These are phyloP conservation scores for Boletus rubescentipes DNA, from an alignment of 768 basidiomycete species.

Conservation along the genomic window DNA sequence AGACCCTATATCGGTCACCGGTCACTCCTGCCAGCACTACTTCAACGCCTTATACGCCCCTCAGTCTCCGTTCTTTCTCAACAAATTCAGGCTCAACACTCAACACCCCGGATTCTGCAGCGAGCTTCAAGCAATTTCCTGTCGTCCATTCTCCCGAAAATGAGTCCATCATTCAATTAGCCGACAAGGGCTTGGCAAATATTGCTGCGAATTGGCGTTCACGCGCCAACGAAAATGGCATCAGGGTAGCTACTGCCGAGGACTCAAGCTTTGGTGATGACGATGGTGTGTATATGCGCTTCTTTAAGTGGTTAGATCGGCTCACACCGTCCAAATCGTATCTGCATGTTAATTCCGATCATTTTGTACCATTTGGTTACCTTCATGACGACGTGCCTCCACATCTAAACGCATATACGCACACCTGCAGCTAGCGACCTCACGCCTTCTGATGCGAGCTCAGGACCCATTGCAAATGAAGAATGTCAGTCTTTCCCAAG, in stretches of 20 bases:
- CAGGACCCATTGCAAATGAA: conserved; percentile 46
- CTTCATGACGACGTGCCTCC: background rate
- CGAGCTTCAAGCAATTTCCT: conserved; percentile 42
- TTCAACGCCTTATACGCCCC: conserved; percentile 65
- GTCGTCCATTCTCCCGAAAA: conserved; percentile 47
- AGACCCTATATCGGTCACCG: conserved; percentile 53
- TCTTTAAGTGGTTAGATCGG: conserved; percentile 7
- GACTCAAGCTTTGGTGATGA: conserved; percentile 46
- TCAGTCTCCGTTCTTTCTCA: conserved; percentile 63
- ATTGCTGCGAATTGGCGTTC: conserved; percentile 71
- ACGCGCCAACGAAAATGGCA: conserved; percentile 68
- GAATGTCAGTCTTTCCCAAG: conserved; percentile 42
- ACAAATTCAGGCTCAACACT: conserved; percentile 50
- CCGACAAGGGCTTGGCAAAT: conserved; percentile 54
- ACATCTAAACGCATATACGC: conserved; percentile 33
- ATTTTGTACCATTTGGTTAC: background rate
- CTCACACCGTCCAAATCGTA: conserved; percentile 12
- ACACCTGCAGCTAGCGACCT: conserved; percentile 53
- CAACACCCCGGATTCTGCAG: conserved; percentile 53
- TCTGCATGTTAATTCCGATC: conserved; percentile 8
- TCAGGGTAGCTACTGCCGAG: conserved; percentile 52
- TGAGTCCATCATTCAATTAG: conserved; percentile 24
- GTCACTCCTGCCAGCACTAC: conserved; percentile 52
- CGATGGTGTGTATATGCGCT: conserved; percentile 41
- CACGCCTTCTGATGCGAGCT: conserved; percentile 48